Evolutionary conservation across 257 asterid genomes (phyloP), one percentile per base, ranked within the genome.

Genomic region (Buddleja alternifolia): DNA sequence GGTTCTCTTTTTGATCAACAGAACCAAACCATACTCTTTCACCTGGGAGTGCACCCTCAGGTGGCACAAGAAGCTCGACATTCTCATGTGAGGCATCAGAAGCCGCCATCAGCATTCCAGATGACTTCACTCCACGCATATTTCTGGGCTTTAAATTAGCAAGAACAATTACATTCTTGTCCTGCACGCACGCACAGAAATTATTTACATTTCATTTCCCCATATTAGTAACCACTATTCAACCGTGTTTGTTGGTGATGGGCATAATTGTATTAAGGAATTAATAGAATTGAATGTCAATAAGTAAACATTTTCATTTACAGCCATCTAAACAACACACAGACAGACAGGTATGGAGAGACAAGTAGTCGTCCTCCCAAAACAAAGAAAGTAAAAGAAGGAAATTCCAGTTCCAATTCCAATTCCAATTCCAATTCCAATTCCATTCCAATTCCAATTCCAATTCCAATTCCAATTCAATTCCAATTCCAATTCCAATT

Each of bases 101-200:
- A 71, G 95, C 98, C 34, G 98, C 97, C 97, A 93, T 85, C 86
- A 93, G 74, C 98, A 93, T 93, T 66, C 98, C 97, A 42, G 16
- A 71, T 21, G 97, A 93, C 77, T 87, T 93, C 53, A 90, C 92
- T 23, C 98, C 97, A 0, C 98, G 94, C 98, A 93, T 93, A 70
- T 93, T 93, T 79, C 98, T 82, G n/a, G 97, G 86, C 89, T 90
- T 93, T 63, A 93, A 84, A 84, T 93, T 93, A 15, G 96, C 96
- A 54, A 93, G 90, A 73, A 93, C 96, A 65, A 93, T 77, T 17
- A 93, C 97, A 69, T 72, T 70, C 77, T 80, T 79, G 48, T 85
- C 92, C 97, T 93, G 90, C 81, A 72, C 66, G 54, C 92, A 96
- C 90, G 90, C 81, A 72, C 66, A 51, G 39, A 54, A 46, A 54